A percentile compares a stretch with the other conserved stretches of the same genome.
phyloP scores from a whole-genome alignment of 768 basidiomycete species.

The Amanita muscaria region DNA sequence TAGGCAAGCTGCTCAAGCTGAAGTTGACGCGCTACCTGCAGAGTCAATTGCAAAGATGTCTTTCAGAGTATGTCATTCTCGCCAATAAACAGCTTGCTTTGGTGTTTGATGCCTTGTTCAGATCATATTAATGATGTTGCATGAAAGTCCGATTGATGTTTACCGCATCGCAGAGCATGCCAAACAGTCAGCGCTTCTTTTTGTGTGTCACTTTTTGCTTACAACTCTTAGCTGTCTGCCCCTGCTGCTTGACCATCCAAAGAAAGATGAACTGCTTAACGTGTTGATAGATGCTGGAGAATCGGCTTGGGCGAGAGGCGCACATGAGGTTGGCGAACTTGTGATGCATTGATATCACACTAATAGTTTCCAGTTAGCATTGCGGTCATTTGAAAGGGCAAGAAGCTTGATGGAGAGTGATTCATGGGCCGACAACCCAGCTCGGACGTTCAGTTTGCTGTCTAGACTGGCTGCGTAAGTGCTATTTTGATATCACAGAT shows the following conservation, averaged over 20 bases:
- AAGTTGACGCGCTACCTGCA: constrained; percentile 41
- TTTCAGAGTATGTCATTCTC: constrained; percentile 38
- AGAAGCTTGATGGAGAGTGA: constrained; percentile 42
- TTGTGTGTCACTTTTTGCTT: constrained; percentile 1
- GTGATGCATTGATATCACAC: neutral
- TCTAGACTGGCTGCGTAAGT: constrained; percentile 57
- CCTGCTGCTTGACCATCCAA: constrained; percentile 50
- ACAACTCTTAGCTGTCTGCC: constrained; percentile 56
- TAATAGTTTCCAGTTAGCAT: constrained; percentile 38
- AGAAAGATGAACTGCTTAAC: constrained; percentile 50
- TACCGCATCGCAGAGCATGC: constrained; percentile 67
- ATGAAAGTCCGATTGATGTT: constrained; percentile 50
- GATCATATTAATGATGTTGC: constrained; percentile 67
- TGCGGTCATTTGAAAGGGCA: constrained; percentile 54
- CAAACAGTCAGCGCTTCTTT: constrained; percentile 33
- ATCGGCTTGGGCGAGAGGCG: constrained; percentile 62
- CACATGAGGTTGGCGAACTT: constrained; percentile 49
- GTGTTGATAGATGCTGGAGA: constrained; percentile 63
- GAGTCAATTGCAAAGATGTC: constrained; percentile 57
- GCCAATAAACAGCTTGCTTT: constrained; percentile 2
- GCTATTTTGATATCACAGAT: neutral
- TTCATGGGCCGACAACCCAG: constrained; percentile 42
- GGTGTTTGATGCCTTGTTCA: constrained; percentile 19
- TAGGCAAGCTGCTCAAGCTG: constrained; percentile 60
- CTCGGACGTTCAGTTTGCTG: constrained; percentile 42